phyloP scores from a whole-genome alignment of 2,329 filamentous ascomycete species.

The Boeremia exigua region DNA sequence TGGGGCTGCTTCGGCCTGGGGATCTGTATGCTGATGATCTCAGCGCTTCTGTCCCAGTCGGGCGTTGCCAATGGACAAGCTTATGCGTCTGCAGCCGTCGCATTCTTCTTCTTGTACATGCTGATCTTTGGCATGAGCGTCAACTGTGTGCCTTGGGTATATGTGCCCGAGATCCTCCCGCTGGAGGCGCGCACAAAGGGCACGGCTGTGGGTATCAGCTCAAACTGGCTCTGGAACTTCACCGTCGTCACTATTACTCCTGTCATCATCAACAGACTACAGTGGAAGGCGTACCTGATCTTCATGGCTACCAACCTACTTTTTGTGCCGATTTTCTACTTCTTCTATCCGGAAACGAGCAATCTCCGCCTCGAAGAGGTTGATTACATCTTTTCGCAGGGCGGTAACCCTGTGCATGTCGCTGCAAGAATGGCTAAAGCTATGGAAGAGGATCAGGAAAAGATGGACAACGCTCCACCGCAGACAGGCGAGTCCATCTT shows the following conservation, averaged over 20 bases:
- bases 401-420: neutral
- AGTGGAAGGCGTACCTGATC: neutral
- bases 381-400: constrained; percentile 1
- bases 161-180: constrained; percentile 67
- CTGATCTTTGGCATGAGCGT: constrained; percentile 69
- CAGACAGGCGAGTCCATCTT: no score
- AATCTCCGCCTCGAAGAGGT: neutral
- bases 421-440: neutral
- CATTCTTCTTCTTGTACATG: constrained; percentile 72
- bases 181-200: constrained; percentile 2
- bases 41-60: neutral
- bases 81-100: constrained; percentile 57
- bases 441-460: neutral
- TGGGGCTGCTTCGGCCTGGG: constrained; percentile 54
- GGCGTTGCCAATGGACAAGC: neutral
- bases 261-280: neutral
- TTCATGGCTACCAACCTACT: neutral
- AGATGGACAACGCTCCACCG: no score
- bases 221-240: constrained; percentile 12
- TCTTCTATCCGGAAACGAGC: neutral
- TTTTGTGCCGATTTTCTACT: neutral
- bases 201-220: neutral
- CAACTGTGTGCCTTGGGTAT: constrained; percentile 63
- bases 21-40: constrained; percentile 3
- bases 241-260: constrained; percentile 7